A percentile compares a stretch with the other conserved stretches of the same genome.
These are phyloP conservation scores for Triticum turgidum DNA, from an alignment of 176 grass and related monocot species.

Conservation along the genomic window DNA sequence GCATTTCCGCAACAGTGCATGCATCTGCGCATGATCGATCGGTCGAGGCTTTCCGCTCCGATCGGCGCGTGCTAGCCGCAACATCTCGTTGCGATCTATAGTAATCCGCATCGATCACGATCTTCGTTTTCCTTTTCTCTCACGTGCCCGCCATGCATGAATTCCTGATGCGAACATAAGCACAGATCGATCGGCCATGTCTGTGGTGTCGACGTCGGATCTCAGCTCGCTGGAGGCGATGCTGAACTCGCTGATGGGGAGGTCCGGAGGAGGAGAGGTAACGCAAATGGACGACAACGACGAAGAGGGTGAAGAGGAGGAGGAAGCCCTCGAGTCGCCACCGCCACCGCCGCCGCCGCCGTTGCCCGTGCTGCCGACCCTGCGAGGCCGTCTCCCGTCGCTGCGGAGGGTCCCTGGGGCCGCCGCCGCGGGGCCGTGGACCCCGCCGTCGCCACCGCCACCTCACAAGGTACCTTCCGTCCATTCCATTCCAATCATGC, in stretches of 20 bases:
- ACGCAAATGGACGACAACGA: neutral
- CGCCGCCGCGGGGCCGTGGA: neutral
- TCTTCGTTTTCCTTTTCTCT: neutral
- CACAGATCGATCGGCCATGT: neutral
- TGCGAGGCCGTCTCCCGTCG: conserved; percentile 8
- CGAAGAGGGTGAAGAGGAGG: neutral
- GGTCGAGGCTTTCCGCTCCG: neutral
- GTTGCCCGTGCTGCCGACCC: conserved; percentile 28
- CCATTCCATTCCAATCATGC: neutral
- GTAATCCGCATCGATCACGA: neutral
- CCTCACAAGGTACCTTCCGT: neutral
- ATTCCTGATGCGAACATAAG: neutral
- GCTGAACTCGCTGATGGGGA: conserved; percentile 30
- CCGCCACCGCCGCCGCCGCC: neutral
- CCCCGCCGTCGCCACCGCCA: neutral
- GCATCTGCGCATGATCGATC: neutral
- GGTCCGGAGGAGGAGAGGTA: neutral
- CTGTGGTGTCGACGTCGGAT: neutral
- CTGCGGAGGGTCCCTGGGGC: neutral
- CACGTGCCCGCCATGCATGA: neutral
- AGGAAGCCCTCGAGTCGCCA: conserved; percentile 3
- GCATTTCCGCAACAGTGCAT: neutral
- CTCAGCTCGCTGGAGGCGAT: conserved; percentile 34
- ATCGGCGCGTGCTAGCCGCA: neutral
- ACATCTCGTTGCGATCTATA: neutral